Evolutionary conservation across 169 alveolate species (phyloP).

Genomic region (Plasmodium vinckei): DNA sequence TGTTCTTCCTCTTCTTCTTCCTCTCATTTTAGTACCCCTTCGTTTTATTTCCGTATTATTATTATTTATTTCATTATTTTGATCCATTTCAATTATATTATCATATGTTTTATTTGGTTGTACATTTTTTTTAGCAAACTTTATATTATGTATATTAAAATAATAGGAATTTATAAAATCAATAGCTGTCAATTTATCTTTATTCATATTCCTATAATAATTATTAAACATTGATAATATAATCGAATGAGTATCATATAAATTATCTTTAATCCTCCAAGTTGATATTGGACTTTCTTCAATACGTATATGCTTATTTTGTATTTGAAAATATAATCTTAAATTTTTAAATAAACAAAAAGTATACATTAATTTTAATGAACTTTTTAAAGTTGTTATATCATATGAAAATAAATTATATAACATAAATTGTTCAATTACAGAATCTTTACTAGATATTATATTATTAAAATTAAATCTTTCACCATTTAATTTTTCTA

Average conservation of each 20-base stretch:
- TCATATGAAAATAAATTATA: slow-evolving; percentile 55
- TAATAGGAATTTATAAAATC: slow-evolving; percentile 51
- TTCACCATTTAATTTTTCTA: slow-evolving; percentile 13
- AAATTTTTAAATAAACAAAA: slow-evolving; percentile 57
- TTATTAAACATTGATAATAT: slow-evolving; percentile 32
- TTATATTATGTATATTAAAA: slow-evolving; percentile 53
- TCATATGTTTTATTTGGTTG: slow-evolving; percentile 49
- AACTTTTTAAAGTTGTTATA: slow-evolving; percentile 25
- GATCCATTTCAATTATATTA: neutral
- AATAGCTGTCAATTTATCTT: slow-evolving; percentile 4
- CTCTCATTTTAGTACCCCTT: too few species aligned
- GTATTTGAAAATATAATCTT: slow-evolving; percentile 29
- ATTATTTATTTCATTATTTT: too few species aligned
- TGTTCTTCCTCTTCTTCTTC: neutral
- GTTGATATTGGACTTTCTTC: slow-evolving; percentile 19
- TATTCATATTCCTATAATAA: slow-evolving; percentile 12
- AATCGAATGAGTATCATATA: slow-evolving; percentile 45
- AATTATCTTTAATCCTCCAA: slow-evolving; percentile 45
- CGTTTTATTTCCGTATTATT: too few species aligned
- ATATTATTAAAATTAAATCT: slow-evolving; percentile 8
- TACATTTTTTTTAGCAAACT: slow-evolving; percentile 33
- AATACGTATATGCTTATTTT: slow-evolving; percentile 24
- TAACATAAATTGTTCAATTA: slow-evolving; percentile 51
- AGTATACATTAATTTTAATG: slow-evolving; percentile 38
- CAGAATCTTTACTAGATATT: slow-evolving; percentile 30